Base-by-base conservation (phyloP, 768 basidiomycete species). In the Lactarius sanguifluus region DNA sequence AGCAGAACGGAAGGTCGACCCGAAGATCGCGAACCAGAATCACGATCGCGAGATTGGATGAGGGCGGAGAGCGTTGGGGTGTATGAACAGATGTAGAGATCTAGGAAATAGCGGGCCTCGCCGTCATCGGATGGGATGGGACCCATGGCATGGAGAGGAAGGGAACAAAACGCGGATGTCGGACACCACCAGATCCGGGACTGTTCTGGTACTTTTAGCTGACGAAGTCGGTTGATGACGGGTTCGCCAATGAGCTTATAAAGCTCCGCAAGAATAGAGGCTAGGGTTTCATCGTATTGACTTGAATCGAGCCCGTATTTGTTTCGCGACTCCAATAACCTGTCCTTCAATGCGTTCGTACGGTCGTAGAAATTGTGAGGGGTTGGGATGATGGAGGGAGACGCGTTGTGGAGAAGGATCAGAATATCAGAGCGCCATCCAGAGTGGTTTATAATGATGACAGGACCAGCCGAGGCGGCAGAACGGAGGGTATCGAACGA, bases 101-200 rank as follows among this genome's bases (percentile, higher is more conserved):
- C 57, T 30, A 59, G 57, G 18, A 64, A 52, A 57, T 64, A 54
- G 2, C 12, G 30, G 2, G 20, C n/a, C 8, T 41, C 4, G 9
- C 28, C 16, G 12, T 23, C 56, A 13, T 59, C 20, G 8, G 32
- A 57, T 1, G 36, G 36, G 30, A 67, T 61, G 9, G 59, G 43
- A 2, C 64, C 65, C 30, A 67, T 67, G 15, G 69, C 69, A 23
- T 70, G 69, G 10, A 68, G 50, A 2, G 66, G 69, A 4, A 70
- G 55, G 28, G 58, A 69, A 3, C 55, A 62, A 3, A 70, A 62
- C 3, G n/a, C 43, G 1, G 43, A 45, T 2, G 43, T 45, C 43
- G 43, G 43, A 3, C 43, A 45, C 43, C 43, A 45, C 43, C 43
- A 45, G 3, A 45, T 20, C 1, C 43, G 43, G 9, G 43, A 45